These are phyloP conservation scores for Talaromyces liani DNA, from an alignment of 495 filamentous ascomycete species.

Conservation along the genomic window DNA sequence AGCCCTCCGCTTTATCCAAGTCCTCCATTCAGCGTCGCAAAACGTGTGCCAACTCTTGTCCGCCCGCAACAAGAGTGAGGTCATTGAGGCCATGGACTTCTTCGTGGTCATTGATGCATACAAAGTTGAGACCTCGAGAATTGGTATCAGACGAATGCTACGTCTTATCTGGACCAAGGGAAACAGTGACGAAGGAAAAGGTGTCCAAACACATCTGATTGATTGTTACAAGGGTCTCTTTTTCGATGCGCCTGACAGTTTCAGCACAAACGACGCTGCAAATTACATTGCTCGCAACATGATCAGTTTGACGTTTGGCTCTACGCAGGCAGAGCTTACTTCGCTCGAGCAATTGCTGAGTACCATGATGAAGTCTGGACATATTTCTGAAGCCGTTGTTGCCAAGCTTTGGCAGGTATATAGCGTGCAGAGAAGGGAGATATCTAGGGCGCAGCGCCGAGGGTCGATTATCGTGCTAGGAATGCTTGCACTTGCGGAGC, in stretches of 20 bases:
- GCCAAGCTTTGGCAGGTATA: constrained; percentile 97
- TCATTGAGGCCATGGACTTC: constrained; percentile 98
- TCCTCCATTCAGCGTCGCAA: constrained; percentile 73
- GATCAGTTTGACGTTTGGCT: constrained; percentile 95
- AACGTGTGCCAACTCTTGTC: constrained; percentile 79
- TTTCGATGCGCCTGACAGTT: constrained; percentile 85
- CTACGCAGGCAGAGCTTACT: constrained; percentile 88
- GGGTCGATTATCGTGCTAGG: constrained; percentile 94
- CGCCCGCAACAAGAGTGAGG: constrained; percentile 93
- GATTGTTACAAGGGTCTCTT: constrained; percentile 95
- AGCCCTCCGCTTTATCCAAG: constrained; percentile 88
- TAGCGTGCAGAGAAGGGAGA: constrained; percentile 85
- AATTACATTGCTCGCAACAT: constrained; percentile 97
- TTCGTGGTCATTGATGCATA: constrained; percentile 92
- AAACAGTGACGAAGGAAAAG: constrained; percentile 98
- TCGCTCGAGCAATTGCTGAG: constrained; percentile 89
- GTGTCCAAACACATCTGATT: constrained; percentile 92
- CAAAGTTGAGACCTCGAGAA: constrained; percentile 84
- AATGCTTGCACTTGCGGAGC: constrained; percentile 90
- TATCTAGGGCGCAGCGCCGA: constrained; percentile 83
- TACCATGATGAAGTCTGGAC: constrained; percentile 93
- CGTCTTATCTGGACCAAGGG: constrained; percentile 98
- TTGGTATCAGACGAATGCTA: constrained; percentile 88
- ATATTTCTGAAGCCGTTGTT: constrained; percentile 78
- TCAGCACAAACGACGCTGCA: constrained; percentile 81